Base-by-base conservation (phyloP, 306 rosid genomes). In the Prunus kanzakura region DNA sequence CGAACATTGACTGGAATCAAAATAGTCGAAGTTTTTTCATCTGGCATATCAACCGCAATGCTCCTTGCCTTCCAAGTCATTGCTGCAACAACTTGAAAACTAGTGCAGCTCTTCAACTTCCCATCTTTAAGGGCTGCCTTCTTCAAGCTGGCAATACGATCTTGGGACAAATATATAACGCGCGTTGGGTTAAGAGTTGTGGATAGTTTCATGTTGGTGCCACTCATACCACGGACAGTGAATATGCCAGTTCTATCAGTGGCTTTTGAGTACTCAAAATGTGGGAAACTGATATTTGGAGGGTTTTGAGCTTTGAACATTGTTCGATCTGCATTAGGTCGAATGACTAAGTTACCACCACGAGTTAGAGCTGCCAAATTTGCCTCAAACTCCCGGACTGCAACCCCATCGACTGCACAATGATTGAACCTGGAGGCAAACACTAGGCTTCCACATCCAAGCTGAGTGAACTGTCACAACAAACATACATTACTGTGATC, bases 371-470 rank as follows among this genome's bases (percentile, higher is more conserved):
- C 81, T 14, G 89, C 89, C 29, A 85, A 71, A 71, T 83, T 89
- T 2, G 35, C 79, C 77, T 85, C 85, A 54, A 87, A 83, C 32
- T 81, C 87, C 67, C 76, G 82, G 2, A 86, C 69, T 61, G 84
- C 72, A 45, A 83, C 45, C 3, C 91, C 93, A 19, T 89, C 91
- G 0, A 89, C 64, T 5, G 79, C 68, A 78, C 89, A 87, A 16
- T 89, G 93, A 65, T 89, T 89, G 78, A 82, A 80, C 51, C 71
- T 82, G 67, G 90, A 75, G 22, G 84, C 85, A 5, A 89, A 85
- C 7, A 89, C 91, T 47, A 85, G 71, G 57, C 91, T 82, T 78
- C 89, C 91, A 57, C 91, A 87, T 30, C 81, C 89, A 78, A 89
- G 85, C 25, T 85, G 87, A 45, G 91, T 85, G 16, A 87, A 38